These are phyloP conservation scores for Phytophthora crassamura DNA, from an alignment of 352 stramenopile genomes.

Conservation along the genomic window DNA sequence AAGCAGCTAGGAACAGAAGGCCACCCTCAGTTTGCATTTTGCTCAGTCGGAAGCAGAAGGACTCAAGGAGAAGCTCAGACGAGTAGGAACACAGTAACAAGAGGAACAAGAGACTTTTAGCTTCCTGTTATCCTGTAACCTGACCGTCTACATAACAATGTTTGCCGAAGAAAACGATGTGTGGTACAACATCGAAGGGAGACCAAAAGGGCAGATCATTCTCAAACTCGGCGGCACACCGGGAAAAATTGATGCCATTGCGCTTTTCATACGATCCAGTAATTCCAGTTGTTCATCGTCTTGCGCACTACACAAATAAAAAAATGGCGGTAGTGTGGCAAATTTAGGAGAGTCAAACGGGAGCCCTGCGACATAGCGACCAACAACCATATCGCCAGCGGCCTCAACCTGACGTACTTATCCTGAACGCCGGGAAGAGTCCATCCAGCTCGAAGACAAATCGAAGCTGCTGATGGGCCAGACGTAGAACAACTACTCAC, in stretches of 20 bases:
- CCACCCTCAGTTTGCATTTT: no score
- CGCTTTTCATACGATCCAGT: background rate
- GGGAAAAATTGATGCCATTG: conserved; percentile 12
- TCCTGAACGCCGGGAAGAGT: no score
- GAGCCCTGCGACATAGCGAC: conserved; percentile 19
- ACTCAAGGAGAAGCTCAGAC: no score
- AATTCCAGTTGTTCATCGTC: background rate
- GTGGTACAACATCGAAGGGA: conserved; percentile 5
- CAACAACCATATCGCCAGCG: conserved; percentile 28
- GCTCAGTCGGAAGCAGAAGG: no score
- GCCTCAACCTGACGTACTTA: conserved; percentile 3
- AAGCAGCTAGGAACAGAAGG: no score
- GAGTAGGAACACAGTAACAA: no score
- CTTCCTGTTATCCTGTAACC: no score
- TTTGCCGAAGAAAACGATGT: background rate
- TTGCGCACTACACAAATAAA: background rate
- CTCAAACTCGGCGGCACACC: background rate
- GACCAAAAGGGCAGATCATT: conserved; percentile 14
- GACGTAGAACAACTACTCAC: conserved; percentile 12
- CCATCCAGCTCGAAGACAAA: conserved; percentile 1
- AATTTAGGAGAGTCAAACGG: conserved; percentile 19
- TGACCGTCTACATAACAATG: no score
- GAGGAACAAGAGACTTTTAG: no score
- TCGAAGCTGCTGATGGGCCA: conserved; percentile 7
- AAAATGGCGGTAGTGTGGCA: conserved; percentile 19